Percentiles rank a stretch among this genome's conserved stretches.
Evolutionary conservation across 2,329 filamentous ascomycete species (phyloP).

Genomic region (Taxawa tesnikishii): DNA sequence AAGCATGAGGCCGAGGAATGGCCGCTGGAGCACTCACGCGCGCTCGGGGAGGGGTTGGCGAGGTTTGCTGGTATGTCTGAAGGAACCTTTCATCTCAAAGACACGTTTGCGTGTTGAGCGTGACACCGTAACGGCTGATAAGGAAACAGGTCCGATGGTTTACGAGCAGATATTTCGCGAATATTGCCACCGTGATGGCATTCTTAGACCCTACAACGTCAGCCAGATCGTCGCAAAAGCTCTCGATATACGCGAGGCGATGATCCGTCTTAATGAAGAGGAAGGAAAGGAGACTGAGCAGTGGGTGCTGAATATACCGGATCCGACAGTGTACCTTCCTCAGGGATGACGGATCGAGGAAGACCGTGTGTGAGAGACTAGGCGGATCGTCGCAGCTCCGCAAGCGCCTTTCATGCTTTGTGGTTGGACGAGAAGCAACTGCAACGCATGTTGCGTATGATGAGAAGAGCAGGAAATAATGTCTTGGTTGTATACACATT

Average conservation of each 20-base stretch:
- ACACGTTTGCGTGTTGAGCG: background rate
- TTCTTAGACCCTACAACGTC: constrained; percentile 16
- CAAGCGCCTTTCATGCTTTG: too few relatives aligned
- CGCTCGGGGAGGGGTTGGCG: constrained; percentile 9
- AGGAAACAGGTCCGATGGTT: constrained; percentile 7
- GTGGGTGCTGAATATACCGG: constrained; percentile 15
- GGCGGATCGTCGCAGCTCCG: too few relatives aligned
- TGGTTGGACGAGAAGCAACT: too few relatives aligned
- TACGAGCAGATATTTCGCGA: constrained; percentile 14
- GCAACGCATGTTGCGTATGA: too few relatives aligned
- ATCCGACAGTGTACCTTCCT: constrained; percentile 11
- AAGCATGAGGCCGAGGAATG: background rate
- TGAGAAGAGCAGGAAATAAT: too few relatives aligned
- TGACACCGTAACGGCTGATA: background rate
- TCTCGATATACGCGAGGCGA: constrained; percentile 10
- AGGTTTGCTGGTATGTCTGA: constrained; percentile 10
- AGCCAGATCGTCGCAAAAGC: constrained; percentile 19
- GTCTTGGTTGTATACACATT: too few relatives aligned
- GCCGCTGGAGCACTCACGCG: constrained; percentile 6
- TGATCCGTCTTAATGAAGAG: constrained; percentile 6
- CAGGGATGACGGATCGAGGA: too few relatives aligned
- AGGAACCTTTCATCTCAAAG: background rate
- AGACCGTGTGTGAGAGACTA: too few relatives aligned
- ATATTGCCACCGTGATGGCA: constrained; percentile 11
- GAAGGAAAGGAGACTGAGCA: constrained; percentile 9